These are phyloP conservation scores for Monilinia vaccinii-corymbosi DNA, from an alignment of 2,329 filamentous ascomycete species.

Conservation along the genomic window DNA sequence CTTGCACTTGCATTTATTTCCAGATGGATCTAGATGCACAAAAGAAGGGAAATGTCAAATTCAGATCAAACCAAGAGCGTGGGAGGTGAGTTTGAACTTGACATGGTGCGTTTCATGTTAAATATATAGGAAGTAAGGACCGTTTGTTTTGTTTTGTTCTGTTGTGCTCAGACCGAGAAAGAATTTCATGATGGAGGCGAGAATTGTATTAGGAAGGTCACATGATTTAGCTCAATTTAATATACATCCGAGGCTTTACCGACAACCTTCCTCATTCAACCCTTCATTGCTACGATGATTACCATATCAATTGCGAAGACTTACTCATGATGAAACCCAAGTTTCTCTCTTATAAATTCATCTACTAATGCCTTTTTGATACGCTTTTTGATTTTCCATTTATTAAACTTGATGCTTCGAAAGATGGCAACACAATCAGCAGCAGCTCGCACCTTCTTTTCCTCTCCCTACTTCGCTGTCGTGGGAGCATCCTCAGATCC, in stretches of 20 bases:
- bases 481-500: slow-evolving; percentile 82
- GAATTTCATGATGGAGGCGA: neutral
- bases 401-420: neutral
- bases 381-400: too few species aligned
- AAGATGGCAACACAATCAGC: slow-evolving; percentile 59
- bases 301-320: neutral
- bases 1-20: too few species aligned
- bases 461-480: slow-evolving; percentile 71
- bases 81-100: neutral
- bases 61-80: neutral
- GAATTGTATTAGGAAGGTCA: too few species aligned
- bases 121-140: too few species aligned
- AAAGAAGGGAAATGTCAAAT: neutral
- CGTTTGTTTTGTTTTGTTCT: neutral
- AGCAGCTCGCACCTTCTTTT: slow-evolving; percentile 71
- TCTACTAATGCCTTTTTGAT: too few species aligned
- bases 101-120: neutral
- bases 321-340: neutral
- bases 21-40: too few species aligned
- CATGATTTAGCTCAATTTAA: neutral
- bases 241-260: neutral
- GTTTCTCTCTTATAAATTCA: too few species aligned
- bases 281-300: neutral
- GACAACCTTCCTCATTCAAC: neutral
- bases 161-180: neutral